phyloP scores from a whole-genome alignment of 2,329 filamentous ascomycete species.

The Neofusicoccum sp. region DNA sequence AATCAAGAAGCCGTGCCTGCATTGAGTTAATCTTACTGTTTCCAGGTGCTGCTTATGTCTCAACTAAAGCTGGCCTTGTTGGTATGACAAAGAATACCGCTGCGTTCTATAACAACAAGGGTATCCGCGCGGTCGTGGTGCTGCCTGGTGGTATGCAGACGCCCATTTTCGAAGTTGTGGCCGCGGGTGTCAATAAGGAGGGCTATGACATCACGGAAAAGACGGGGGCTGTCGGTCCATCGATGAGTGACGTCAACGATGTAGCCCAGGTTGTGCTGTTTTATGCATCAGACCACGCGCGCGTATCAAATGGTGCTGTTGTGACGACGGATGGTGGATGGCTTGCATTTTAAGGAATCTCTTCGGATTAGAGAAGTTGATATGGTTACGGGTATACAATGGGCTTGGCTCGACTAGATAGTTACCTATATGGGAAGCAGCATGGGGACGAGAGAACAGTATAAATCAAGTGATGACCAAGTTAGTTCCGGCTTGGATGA shows the following conservation, averaged over 20 bases:
- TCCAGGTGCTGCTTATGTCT: conserved; percentile 48
- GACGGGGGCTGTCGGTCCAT: conserved; percentile 27
- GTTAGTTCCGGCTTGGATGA: no score
- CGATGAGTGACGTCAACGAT: conserved; percentile 28
- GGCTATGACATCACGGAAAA: conserved; percentile 26
- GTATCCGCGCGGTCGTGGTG: conserved; percentile 50
- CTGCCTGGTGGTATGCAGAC: conserved; percentile 41
- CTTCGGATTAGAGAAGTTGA: no score
- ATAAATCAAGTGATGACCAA: no score
- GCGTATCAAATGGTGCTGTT: conserved; percentile 35
- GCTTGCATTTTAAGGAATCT: conserved; percentile 1
- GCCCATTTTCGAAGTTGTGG: conserved; percentile 54
- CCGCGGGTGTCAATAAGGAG: conserved; percentile 31
- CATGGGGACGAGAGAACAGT: no score
- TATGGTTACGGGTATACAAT: no score
- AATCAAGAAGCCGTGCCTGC: conserved; percentile 13
- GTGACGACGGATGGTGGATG: conserved; percentile 18
- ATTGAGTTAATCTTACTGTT: conserved; percentile 21
- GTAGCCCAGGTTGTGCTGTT: conserved; percentile 38
- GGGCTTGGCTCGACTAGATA: no score
- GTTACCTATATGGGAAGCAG: no score
- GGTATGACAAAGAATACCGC: conserved; percentile 53
- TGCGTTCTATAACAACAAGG: conserved; percentile 49
- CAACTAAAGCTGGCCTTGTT: conserved; percentile 48
- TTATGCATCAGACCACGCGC: conserved; percentile 35